Conservation (phyloP, 768 basidiomycete genomes). For the Podaxis carcinomalis region DNA sequence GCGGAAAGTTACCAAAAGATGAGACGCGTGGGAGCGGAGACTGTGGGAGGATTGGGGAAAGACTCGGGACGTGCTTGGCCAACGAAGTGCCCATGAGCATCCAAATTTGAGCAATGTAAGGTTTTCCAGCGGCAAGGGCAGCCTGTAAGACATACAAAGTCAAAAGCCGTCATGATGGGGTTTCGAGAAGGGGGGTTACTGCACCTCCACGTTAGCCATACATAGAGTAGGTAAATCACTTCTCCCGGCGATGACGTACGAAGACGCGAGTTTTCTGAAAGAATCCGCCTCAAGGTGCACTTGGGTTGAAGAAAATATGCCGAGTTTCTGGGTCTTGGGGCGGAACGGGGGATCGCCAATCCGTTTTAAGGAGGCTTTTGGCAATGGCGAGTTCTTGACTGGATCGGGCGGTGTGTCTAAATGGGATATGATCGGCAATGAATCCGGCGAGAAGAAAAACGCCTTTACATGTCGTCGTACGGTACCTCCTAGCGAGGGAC, state of each 20-base stretch:
- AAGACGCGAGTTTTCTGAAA: slow-evolving; percentile 59
- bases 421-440: neutral
- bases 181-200: slow-evolving; percentile 1
- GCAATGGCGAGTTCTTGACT: slow-evolving; percentile 25
- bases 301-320: slow-evolving; percentile 38
- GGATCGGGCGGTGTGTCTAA: slow-evolving; percentile 35
- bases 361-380: slow-evolving; percentile 41
- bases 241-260: slow-evolving; percentile 51
- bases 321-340: slow-evolving; percentile 55
- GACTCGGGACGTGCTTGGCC: slow-evolving; percentile 39
- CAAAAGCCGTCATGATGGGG: neutral
- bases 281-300: slow-evolving; percentile 36
- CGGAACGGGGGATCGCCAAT: slow-evolving; percentile 53
- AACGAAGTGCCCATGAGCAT: slow-evolving; percentile 56
- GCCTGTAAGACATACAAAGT: slow-evolving; percentile 28
- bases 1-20: slow-evolving; percentile 16
- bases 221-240: slow-evolving; percentile 46
- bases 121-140: slow-evolving; percentile 55
- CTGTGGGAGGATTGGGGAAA: slow-evolving; percentile 21
- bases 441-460: slow-evolving; percentile 19
- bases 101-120: slow-evolving; percentile 64
- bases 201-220: slow-evolving; percentile 54
- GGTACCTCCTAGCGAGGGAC: slow-evolving; percentile 58
- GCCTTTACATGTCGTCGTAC: slow-evolving; percentile 68
- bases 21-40: slow-evolving; percentile 14